Evolutionary conservation across 345 rosid genomes (phyloP), one percentile per base, ranked within the genome.

Genomic region (Citrus australasica): DNA sequence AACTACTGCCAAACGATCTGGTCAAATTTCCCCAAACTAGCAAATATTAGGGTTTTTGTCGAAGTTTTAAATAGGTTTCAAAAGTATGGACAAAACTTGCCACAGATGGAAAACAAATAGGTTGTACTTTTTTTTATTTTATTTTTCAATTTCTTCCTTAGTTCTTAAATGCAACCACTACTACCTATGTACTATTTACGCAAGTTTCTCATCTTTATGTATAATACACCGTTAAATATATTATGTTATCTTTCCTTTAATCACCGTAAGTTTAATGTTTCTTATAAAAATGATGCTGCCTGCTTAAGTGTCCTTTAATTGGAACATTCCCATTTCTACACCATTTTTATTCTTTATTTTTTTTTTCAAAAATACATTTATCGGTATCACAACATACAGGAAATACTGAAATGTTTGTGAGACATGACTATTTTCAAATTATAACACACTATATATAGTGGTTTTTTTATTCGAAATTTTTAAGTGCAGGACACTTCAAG

Each of bases 41-140:
- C 69, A 76, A 27, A 58, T 13, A 27, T 60, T 79, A 40, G 79
- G 79, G 79, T 69, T 81, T 81, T 77, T 77, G 79, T 70, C 69
- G 69, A 69, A n/a, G 21, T 7, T 56, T 3, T 27, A 56, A 69
- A 48, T 58, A 79, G 69, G 81, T 27, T 69, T 64, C 27, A 2
- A 63, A 68, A 69, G 74, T 33, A 60, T 72, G 80, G 80, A 69
- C 82, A 61, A 78, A 27, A 76, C 38, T 82, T 75, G 71, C 80
- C 80, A 71, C 75, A 68, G 64, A 74, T 86, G 84, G 86, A 82
- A 84, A 78, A 6, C 25, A 78, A 82, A 78, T 40, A 79, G 82
- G 80, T 74, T 73, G 73, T 67, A 73, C 51, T 30, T 62, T 40
- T 62, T 40, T n/a, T 46, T 24, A 5, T 30, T 32, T 30, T 33